A percentile compares a stretch with the other conserved stretches of the same genome.
These are phyloP conservation scores for Amanita muscaria DNA, from an alignment of 768 basidiomycete genomes.

Conservation along the genomic window DNA sequence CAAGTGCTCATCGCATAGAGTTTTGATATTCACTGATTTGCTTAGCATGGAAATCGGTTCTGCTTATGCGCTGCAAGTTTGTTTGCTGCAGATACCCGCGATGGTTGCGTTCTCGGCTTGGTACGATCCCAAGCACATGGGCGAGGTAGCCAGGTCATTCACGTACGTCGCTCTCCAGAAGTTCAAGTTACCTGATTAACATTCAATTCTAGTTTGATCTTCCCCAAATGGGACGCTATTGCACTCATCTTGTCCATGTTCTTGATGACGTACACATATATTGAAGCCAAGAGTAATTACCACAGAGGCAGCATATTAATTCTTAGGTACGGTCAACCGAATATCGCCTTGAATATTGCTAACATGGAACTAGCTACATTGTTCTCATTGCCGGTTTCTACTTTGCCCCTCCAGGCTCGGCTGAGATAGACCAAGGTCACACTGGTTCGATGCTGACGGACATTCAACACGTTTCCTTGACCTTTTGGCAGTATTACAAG, in stretches of 20 bases:
- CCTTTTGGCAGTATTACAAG: slow-evolving; percentile 29
- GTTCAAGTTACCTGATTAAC: slow-evolving; percentile 6
- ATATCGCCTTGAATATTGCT: not conserved
- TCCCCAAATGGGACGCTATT: slow-evolving; percentile 97
- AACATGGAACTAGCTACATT: slow-evolving; percentile 55
- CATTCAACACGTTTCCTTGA: slow-evolving; percentile 30
- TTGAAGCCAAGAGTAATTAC: slow-evolving; percentile 98
- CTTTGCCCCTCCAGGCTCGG: slow-evolving; percentile 58
- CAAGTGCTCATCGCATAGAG: not conserved
- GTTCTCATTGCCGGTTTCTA: slow-evolving; percentile 90
- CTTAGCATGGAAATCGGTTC: slow-evolving; percentile 98
- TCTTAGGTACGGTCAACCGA: slow-evolving; percentile 53
- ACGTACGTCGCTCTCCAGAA: slow-evolving; percentile 52
- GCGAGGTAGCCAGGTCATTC: slow-evolving; percentile 83
- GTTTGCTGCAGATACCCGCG: slow-evolving; percentile 92
- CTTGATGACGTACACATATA: slow-evolving; percentile 96
- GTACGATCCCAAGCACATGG: slow-evolving; percentile 83
- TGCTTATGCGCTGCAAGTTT: slow-evolving; percentile 97
- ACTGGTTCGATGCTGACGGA: slow-evolving; percentile 11
- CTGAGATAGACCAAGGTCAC: slow-evolving; percentile 30
- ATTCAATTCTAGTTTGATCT: slow-evolving; percentile 64
- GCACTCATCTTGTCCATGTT: slow-evolving; percentile 94
- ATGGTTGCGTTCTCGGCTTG: slow-evolving; percentile 99
- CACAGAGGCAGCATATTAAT: slow-evolving; percentile 95
- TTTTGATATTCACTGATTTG: not conserved